A percentile compares a stretch with the other conserved stretches of the same genome.
phyloP scores from a whole-genome alignment of 2,329 filamentous ascomycete species.

The Diaporthe eres region DNA sequence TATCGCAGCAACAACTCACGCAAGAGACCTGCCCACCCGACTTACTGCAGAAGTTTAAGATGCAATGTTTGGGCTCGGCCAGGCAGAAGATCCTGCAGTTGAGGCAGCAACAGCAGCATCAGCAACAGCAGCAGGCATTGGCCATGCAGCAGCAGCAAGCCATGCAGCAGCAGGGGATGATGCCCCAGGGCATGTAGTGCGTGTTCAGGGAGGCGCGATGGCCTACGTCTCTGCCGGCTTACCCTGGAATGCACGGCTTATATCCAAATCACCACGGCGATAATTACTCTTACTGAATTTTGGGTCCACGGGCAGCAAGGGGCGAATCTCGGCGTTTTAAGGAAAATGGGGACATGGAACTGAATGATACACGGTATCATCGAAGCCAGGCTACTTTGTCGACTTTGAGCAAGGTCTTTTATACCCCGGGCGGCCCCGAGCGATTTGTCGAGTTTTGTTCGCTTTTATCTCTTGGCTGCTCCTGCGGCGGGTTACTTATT shows the following conservation, averaged over 20 bases:
- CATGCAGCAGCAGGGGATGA: conserved; percentile 63
- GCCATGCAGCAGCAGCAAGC: conserved; percentile 55
- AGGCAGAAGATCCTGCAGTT: conserved; percentile 50
- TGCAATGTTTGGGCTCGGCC: conserved; percentile 57
- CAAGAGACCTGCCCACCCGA: conserved; percentile 63
- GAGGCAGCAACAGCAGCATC: conserved; percentile 43
- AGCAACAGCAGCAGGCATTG: conserved; percentile 44
- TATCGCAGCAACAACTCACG: conserved; percentile 56
- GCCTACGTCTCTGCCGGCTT: not conserved
- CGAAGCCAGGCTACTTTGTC: conserved; percentile 29
- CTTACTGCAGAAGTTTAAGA: conserved; percentile 60
- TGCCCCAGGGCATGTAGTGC: conserved; percentile 64
- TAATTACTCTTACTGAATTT: conserved; percentile 10
- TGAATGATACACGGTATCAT: conserved; percentile 34
- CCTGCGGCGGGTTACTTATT: not conserved
- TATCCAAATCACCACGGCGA: not conserved
- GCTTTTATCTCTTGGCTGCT: not conserved
- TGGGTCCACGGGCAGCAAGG: not conserved
- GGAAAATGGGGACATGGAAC: conserved; percentile 19
- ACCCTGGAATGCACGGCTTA: not conserved
- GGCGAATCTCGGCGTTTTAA: conserved; percentile 31
- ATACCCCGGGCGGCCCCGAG: conserved; percentile 38
- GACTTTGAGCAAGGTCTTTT: conserved; percentile 38
- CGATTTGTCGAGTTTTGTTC: conserved; percentile 16
- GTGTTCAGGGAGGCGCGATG: not conserved